Evolutionary conservation across 345 rosid species (phyloP), one percentile per base, ranked within the genome.

Genomic region (Arabis alpina): DNA sequence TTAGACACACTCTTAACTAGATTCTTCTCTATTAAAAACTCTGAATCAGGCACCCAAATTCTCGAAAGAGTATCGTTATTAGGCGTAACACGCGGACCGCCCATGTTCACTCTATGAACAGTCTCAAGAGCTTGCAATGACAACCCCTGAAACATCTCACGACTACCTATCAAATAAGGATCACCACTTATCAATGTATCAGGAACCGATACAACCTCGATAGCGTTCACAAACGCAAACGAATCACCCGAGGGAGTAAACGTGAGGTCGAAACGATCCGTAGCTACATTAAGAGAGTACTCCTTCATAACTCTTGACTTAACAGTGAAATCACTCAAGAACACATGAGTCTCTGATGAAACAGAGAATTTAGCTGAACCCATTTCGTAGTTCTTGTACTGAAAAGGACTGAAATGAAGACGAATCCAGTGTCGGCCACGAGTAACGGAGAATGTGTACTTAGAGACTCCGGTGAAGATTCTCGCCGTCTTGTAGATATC

Each of bases 381-480:
- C 97, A 89, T 85, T n/a, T 79, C 39, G 63, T 80, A 89, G 64
- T 61, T 79, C 28, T 68, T 77, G 64, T 73, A 72, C 49, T 73
- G 77, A 66, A 91, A 93, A 5, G 97, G 91, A 44, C 68, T 76
- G 79, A 93, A 91, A 73, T 93, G 87, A 44, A 93, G 81, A 51
- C 98, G 97, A 71, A 93, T 76, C 96, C 96, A 93, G 80, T 87
- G 96, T 40, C 97, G 81, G 61, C 94, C 98, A 67, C 50, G 66
- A 57, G 75, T 36, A 27, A 93, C 77, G 8, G 86, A 41, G 66
- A 93, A 91, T 24, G 73, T 80, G 81, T 89, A 93, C 76, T 65
- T 91, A 0, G 98, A 81, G 64, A 79, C 64, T 39, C 80, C 84
- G 8, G 80, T 71, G 66, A 89, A 83, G 79, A 93, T 79, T 72